A percentile compares a stretch with the other conserved stretches of the same genome.
phyloP scores from a whole-genome alignment of 2,329 filamentous ascomycete species.

The Neonectria neomacrospora region DNA sequence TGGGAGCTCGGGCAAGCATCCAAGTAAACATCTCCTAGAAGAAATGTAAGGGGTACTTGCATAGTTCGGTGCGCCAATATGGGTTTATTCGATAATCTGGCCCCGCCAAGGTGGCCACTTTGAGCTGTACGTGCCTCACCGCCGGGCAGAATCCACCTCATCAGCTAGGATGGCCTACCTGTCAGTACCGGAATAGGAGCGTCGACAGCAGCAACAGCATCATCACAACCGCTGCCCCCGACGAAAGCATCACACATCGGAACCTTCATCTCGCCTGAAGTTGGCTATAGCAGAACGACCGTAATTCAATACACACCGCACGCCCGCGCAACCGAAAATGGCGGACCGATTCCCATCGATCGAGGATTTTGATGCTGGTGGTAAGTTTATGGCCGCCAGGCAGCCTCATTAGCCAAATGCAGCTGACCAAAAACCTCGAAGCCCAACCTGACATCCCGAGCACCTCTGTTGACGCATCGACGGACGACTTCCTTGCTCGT shows the following conservation, averaged over 20 bases:
- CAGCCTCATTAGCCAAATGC: slow-evolving; percentile 20
- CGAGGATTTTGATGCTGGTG: slow-evolving; percentile 78
- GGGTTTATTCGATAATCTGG: slow-evolving; percentile 36
- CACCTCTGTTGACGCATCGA: slow-evolving; percentile 67
- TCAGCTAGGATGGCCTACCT: slow-evolving; percentile 42
- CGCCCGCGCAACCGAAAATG: slow-evolving; percentile 59
- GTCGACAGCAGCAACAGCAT: slow-evolving; percentile 34
- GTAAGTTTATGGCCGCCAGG: slow-evolving; percentile 53
- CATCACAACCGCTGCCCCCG: slow-evolving; percentile 30
- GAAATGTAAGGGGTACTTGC: slow-evolving; percentile 40
- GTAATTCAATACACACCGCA: not conserved
- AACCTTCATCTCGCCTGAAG: slow-evolving; percentile 6
- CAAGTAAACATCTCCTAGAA: slow-evolving; percentile 38
- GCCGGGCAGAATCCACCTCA: slow-evolving; percentile 52
- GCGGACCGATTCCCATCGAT: slow-evolving; percentile 83
- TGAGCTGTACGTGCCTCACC: slow-evolving; percentile 40
- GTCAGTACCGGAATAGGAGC: slow-evolving; percentile 45
- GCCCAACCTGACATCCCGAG: slow-evolving; percentile 75
- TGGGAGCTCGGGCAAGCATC: slow-evolving; percentile 39
- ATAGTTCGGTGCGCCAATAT: slow-evolving; percentile 30
- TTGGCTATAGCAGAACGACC: slow-evolving; percentile 3
- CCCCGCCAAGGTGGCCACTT: slow-evolving; percentile 25
- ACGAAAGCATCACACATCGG: slow-evolving; percentile 18
- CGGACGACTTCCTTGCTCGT: slow-evolving; percentile 88
- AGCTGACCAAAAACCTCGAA: slow-evolving; percentile 50